A percentile compares a stretch with the other conserved stretches of the same genome.
Conservation (phyloP, 2,329 filamentous ascomycete species). For the Calonectria crousiana region DNA sequence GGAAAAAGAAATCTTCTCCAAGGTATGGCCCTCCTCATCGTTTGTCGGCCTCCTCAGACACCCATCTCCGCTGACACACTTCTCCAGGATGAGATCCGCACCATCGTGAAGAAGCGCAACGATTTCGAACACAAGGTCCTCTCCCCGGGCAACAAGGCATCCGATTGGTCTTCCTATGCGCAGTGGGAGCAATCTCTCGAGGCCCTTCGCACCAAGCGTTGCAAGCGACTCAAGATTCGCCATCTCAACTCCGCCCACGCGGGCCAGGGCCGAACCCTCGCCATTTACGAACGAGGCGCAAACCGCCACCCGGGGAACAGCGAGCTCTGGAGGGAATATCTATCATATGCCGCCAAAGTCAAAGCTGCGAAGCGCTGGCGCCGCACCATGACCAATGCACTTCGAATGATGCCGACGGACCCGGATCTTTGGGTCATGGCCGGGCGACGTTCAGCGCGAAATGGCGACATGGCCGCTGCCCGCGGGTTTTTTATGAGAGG, state of each 20-base stretch:
- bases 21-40: conserved; percentile 61
- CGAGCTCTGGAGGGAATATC: conserved; percentile 89
- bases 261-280: conserved; percentile 86
- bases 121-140: conserved; percentile 94
- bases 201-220: conserved; percentile 82
- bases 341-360: conserved; percentile 80
- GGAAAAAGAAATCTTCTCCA: conserved; percentile 89
- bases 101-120: conserved; percentile 89
- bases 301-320: conserved; percentile 86
- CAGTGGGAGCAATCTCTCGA: conserved; percentile 79
- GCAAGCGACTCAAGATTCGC: conserved; percentile 83
- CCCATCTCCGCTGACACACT: conserved; percentile 21
- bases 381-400: conserved; percentile 73
- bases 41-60: background rate
- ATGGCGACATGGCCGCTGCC: conserved; percentile 89
- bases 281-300: conserved; percentile 88
- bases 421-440: conserved; percentile 89
- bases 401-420: conserved; percentile 88
- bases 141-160: conserved; percentile 79
- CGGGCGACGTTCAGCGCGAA: conserved; percentile 79
- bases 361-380: conserved; percentile 76
- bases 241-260: conserved; percentile 73
- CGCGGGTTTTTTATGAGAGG: conserved; percentile 89
- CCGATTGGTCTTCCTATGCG: conserved; percentile 88
- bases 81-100: conserved; percentile 84